Evolutionary conservation across 495 filamentous ascomycete species (phyloP).

Genomic region (Xylaria castorea): DNA sequence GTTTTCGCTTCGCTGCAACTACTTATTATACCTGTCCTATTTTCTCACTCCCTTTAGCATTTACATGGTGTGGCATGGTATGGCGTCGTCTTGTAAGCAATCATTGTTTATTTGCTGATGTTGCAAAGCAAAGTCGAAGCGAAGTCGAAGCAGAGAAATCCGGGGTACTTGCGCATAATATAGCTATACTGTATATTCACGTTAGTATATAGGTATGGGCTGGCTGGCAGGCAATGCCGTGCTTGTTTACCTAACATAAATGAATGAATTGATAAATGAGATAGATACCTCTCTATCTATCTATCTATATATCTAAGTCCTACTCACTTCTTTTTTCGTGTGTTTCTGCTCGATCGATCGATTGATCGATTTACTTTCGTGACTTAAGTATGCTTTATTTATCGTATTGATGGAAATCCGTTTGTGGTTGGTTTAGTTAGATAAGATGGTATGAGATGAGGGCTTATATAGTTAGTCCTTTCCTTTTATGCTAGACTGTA

Average conservation of each 20-base stretch:
- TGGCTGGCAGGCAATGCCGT: background rate
- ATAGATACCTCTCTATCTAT: too few species aligned
- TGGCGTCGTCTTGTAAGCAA: constrained; percentile 7
- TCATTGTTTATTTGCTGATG: background rate
- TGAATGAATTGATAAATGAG: background rate
- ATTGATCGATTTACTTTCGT: too few species aligned
- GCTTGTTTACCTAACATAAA: background rate
- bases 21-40: constrained; percentile 10
- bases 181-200: background rate
- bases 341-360: too few species aligned
- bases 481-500: too few species aligned
- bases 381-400: too few species aligned
- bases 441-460: too few species aligned
- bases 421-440: too few species aligned
- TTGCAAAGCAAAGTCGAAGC: background rate
- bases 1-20: constrained; percentile 15
- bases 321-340: too few species aligned
- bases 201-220: constrained; percentile 5
- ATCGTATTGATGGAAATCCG: too few species aligned
- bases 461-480: too few species aligned
- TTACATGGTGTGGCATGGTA: constrained; percentile 24
- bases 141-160: background rate
- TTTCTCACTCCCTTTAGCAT: constrained; percentile 12
- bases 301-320: too few species aligned
- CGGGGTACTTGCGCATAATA: background rate